Percentiles rank a stretch among this genome's conserved stretches.
phyloP scores from a whole-genome alignment of 495 filamentous ascomycete genomes.

The Aspergillus nidulans region DNA sequence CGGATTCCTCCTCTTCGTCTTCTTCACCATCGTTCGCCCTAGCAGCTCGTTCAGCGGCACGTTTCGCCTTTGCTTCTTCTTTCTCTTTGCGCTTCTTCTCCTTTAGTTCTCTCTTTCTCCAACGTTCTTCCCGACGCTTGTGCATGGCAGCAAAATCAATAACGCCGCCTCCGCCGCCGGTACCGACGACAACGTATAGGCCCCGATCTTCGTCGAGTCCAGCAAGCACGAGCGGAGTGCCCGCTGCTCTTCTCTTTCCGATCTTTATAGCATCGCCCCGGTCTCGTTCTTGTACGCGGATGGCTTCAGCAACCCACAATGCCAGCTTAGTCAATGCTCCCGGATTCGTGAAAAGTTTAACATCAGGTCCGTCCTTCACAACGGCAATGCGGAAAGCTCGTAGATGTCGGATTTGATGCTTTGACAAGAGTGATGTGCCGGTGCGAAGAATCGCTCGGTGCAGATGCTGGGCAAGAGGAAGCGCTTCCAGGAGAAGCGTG shows the following conservation, averaged over 20 bases:
- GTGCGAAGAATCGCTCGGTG: conserved; percentile 92
- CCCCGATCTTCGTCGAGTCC: conserved; percentile 83
- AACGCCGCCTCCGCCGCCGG: conserved; percentile 65
- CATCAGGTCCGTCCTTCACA: conserved; percentile 91
- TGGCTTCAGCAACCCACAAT: conserved; percentile 89
- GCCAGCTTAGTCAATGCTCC: conserved; percentile 89
- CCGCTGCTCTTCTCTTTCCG: conserved; percentile 51
- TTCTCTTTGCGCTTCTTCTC: conserved; percentile 58
- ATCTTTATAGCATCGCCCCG: conserved; percentile 62
- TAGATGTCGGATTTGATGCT: conserved; percentile 88
- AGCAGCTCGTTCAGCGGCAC: conserved; percentile 41
- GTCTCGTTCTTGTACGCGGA: conserved; percentile 82
- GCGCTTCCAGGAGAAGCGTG: conserved; percentile 55
- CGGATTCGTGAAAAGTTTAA: conserved; percentile 82
- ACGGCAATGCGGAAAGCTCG: conserved; percentile 91
- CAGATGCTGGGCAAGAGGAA: conserved; percentile 82
- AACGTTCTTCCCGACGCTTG: conserved; percentile 60
- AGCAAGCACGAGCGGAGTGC: conserved; percentile 84
- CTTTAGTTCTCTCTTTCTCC: conserved; percentile 54
- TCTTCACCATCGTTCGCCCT: conserved; percentile 53
- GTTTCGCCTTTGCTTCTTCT: conserved; percentile 52
- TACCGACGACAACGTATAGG: conserved; percentile 87
- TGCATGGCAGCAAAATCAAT: conserved; percentile 59
- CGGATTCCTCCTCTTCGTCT: conserved; percentile 56
- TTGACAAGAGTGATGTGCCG: conserved; percentile 83